These are phyloP conservation scores for Carpinus fangiana DNA, from an alignment of 306 rosid genomes.

Conservation along the genomic window DNA sequence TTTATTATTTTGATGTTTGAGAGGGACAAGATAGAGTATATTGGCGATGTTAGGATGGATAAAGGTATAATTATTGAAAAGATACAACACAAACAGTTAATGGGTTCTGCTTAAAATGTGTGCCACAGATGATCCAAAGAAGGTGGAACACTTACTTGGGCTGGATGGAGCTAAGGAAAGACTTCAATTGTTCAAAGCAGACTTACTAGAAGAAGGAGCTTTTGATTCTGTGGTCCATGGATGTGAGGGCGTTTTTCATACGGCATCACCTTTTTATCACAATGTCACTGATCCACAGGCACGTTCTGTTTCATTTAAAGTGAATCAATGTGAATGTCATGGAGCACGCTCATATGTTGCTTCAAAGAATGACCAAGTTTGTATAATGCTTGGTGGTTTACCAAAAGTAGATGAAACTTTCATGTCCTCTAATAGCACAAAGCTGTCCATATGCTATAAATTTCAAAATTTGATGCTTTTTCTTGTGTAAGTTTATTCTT, in stretches of 20 bases:
- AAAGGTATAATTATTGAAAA: neutral
- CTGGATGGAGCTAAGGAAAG: constrained; percentile 41
- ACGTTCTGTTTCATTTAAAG: neutral
- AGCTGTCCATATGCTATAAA: neutral
- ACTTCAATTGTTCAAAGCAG: constrained; percentile 36
- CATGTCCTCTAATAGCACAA: too few relatives aligned
- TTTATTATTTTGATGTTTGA: neutral
- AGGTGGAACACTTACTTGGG: constrained; percentile 30
- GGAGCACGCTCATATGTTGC: neutral
- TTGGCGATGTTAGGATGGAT: neutral
- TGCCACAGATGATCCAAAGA: constrained; percentile 27
- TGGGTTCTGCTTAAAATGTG: neutral
- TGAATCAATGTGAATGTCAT: neutral
- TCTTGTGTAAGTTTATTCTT: neutral
- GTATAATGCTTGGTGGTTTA: neutral
- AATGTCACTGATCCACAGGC: constrained; percentile 34
- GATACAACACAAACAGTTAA: neutral
- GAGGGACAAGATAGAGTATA: neutral
- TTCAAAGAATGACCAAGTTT: too few relatives aligned
- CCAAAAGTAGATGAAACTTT: neutral
- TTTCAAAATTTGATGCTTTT: too few relatives aligned
- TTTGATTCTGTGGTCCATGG: constrained; percentile 34
- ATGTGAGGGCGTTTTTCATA: constrained; percentile 38
- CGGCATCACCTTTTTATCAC: constrained; percentile 27
- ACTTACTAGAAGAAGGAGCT: constrained; percentile 35